Conservation (phyloP, 257 asterid genomes). For the Rauvolfia tetraphylla region DNA sequence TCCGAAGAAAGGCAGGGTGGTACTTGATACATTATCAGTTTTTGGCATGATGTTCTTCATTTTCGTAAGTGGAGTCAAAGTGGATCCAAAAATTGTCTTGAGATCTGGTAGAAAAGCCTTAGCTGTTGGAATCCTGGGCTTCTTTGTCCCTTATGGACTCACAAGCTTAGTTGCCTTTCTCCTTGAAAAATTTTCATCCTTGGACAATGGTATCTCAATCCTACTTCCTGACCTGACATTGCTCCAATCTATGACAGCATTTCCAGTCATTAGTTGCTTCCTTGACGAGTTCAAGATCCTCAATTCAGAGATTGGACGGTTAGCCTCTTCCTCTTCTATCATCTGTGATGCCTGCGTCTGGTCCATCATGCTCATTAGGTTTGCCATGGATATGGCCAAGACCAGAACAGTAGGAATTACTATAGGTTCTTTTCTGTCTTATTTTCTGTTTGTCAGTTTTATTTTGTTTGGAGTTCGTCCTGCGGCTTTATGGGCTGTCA, state of each 20-base stretch:
- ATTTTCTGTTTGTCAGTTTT: conserved; percentile 26
- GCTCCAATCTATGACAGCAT: conserved; percentile 60
- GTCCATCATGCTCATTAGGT: conserved; percentile 32
- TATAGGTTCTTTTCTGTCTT: conserved; percentile 32
- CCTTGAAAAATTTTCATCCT: conserved; percentile 32
- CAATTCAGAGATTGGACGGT: conserved; percentile 61
- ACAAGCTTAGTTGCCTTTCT: conserved; percentile 40
- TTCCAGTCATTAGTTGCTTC: conserved; percentile 59
- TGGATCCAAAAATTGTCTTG: conserved; percentile 48
- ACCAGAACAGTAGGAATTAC: conserved; percentile 28
- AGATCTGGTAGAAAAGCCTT: conserved; percentile 52
- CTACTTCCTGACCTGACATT: conserved; percentile 39
- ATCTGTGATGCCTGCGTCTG: conserved; percentile 55
- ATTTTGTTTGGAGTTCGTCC: conserved; percentile 48
- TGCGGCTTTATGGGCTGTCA: conserved; percentile 55
- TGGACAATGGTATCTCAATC: conserved; percentile 37
- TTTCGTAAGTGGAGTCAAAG: conserved; percentile 55
- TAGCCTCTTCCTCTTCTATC: conserved; percentile 62
- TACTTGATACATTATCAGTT: conserved; percentile 53
- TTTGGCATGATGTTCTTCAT: conserved; percentile 61
- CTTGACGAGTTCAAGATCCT: conserved; percentile 66
- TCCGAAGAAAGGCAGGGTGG: conserved; percentile 40
- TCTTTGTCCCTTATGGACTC: conserved; percentile 48
- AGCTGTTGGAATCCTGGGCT: conserved; percentile 54
- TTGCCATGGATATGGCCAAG: conserved; percentile 30